These are phyloP conservation scores for Beta corolliflora DNA, from an alignment of 179 eudicot species.

Conservation along the genomic window DNA sequence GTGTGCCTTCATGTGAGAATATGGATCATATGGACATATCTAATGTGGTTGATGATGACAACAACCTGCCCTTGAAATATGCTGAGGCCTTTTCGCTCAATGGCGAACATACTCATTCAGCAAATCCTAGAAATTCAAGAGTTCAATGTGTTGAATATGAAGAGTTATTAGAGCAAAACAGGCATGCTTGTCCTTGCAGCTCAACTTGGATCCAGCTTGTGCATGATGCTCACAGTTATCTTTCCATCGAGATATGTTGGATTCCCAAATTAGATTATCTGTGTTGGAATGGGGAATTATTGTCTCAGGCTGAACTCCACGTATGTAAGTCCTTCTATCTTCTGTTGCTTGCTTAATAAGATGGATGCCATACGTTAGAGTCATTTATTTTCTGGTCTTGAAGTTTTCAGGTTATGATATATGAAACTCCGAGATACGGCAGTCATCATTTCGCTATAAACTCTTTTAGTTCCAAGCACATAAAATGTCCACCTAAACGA, in stretches of 20 bases:
- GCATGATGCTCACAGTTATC: slow-evolving; percentile 31
- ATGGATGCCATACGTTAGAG: slow-evolving; percentile 21
- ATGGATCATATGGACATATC: slow-evolving; percentile 23
- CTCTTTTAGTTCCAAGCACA: slow-evolving; percentile 36
- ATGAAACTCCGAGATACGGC: slow-evolving; percentile 77
- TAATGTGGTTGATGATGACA: slow-evolving; percentile 30
- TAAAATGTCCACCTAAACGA: slow-evolving; percentile 36
- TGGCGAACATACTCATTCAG: slow-evolving; percentile 20
- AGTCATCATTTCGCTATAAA: slow-evolving; percentile 74
- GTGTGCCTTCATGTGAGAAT: slow-evolving; percentile 35
- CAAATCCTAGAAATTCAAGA: slow-evolving; percentile 31
- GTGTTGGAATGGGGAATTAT: slow-evolving; percentile 46
- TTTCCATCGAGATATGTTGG: slow-evolving; percentile 35
- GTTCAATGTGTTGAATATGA: slow-evolving; percentile 45
- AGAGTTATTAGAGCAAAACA: slow-evolving; percentile 37
- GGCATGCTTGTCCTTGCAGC: slow-evolving; percentile 30
- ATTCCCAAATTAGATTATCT: slow-evolving; percentile 71
- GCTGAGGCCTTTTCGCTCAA: slow-evolving; percentile 17
- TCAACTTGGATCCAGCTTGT: slow-evolving; percentile 55
- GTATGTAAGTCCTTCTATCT: slow-evolving; percentile 86
- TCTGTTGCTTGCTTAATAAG: slow-evolving; percentile 26
- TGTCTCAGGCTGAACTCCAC: slow-evolving; percentile 69
- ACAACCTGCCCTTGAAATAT: not conserved
- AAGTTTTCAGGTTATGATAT: slow-evolving; percentile 67
- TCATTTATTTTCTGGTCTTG: slow-evolving; percentile 28